Evolutionary conservation across 495 filamentous ascomycete species (phyloP), one percentile per base, ranked within the genome.

Genomic region (Hyaloscypha variabilis): DNA sequence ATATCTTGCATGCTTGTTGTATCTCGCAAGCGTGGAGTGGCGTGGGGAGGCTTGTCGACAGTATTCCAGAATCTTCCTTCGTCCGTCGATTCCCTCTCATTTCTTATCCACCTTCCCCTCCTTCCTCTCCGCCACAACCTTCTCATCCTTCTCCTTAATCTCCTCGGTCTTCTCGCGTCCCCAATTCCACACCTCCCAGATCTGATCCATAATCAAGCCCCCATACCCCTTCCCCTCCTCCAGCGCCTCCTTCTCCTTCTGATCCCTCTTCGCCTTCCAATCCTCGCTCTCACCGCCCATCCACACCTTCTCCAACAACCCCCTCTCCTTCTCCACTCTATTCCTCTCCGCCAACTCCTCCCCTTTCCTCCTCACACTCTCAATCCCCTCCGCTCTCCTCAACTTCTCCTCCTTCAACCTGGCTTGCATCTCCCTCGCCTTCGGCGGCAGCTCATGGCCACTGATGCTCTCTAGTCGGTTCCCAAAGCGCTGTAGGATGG

Each of bases 151-250:
- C 58, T 67, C 62, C 62, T 72, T 68, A 14, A 65, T 31, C 56
- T 69, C 70, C 46, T 67, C 67, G 23, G n/a, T 29, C 57, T 70
- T 68, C 0, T 66, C 31, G 23, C 77, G 75, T 19, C 74, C 81
- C 82, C 82, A 83, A 74, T 82, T 87, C 86, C 84, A 91, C 50
- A 93, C 94, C 76, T 97, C 92, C 82, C 83, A 87, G 50, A 96
- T 84, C 83, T 94, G 90, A 69, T 93, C 90, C 76, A 84, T 82
- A 67, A 97, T 97, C 77, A 97, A 77, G 70, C 86, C 88, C 19
- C 85, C 86, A 82, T 94, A 93, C 28, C 91, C 90, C 76, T 87
- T 90, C 23, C 93, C 94, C 63, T 90, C 85, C 69, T 88, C 87
- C 72, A 94, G 68, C 62, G 87, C 87, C 78, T 91, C 81, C 78